phyloP scores from a whole-genome alignment of 192 early-diverging fungal genomes.

The Entrophospora sp. region DNA sequence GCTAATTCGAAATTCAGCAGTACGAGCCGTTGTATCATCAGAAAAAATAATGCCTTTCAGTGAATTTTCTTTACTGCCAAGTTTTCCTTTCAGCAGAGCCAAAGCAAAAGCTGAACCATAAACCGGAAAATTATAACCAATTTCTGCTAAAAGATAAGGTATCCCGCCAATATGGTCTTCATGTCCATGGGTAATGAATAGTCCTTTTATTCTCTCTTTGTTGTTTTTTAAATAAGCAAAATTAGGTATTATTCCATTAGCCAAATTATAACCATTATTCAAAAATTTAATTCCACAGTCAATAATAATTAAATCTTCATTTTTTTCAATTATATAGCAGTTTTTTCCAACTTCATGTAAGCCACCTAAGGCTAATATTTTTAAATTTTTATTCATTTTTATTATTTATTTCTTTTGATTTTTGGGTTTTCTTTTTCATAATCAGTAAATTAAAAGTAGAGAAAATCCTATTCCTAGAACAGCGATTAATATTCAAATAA shows the following conservation, averaged over 20 bases:
- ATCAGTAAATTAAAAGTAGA: too few relatives aligned
- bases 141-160: not conserved
- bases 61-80: not conserved
- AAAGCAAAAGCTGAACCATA: not conserved
- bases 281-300: constrained; percentile 3
- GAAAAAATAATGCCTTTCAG: not conserved
- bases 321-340: constrained; percentile 1
- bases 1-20: not conserved
- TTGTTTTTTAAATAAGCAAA: not conserved
- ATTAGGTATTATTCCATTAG: constrained; percentile 1
- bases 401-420: not conserved
- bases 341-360: constrained; percentile 5
- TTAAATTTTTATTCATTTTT: not conserved
- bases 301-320: constrained; percentile 2
- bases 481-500: too few relatives aligned
- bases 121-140: not conserved
- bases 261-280: not conserved
- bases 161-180: constrained; percentile 2
- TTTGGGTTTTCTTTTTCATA: too few relatives aligned
- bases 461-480: too few relatives aligned
- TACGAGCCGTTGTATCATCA: not conserved
- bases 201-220: not conserved
- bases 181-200: not conserved
- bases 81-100: not conserved
- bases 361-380: constrained; percentile 1